phyloP scores from a whole-genome alignment of 2,329 filamentous ascomycete species.

The Gliomastix tumulicola region DNA sequence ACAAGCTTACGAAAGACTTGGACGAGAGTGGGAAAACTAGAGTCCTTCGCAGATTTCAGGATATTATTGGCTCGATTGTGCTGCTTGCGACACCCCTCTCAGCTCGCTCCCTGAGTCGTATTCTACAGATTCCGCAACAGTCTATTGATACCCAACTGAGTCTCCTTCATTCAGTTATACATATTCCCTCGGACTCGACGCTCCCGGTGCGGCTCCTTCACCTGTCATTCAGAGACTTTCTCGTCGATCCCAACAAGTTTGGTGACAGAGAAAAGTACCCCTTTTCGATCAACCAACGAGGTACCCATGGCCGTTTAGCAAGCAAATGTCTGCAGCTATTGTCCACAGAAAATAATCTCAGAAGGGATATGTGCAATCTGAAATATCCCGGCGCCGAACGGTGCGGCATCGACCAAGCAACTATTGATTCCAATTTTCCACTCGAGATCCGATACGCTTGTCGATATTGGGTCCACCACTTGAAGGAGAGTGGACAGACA shows the following conservation, averaged over 20 bases:
- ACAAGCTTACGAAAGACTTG: conserved; percentile 1
- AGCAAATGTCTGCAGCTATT: not conserved
- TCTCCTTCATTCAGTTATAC: conserved; percentile 1
- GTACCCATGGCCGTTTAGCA: not conserved
- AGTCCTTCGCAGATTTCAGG: not conserved
- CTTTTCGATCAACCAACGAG: not conserved
- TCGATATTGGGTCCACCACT: conserved; percentile 27
- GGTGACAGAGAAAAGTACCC: not conserved
- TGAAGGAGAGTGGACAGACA: conserved; percentile 2
- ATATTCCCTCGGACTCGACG: not conserved
- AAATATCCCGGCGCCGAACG: conserved; percentile 1
- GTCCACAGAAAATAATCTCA: too few species aligned
- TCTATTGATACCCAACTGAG: conserved; percentile 1
- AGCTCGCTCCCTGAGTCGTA: not conserved
- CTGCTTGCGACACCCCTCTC: not conserved
- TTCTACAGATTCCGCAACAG: not conserved
- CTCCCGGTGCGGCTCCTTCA: conserved; percentile 1
- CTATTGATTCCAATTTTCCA: conserved; percentile 11
- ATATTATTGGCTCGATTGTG: conserved; percentile 1
- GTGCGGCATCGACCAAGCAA: not conserved
- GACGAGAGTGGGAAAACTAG: not conserved
- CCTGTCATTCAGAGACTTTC: conserved; percentile 2
- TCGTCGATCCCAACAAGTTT: not conserved
- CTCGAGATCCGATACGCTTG: conserved; percentile 30
- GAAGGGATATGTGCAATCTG: not conserved